A percentile compares a stretch with the other conserved stretches of the same genome.
Evolutionary conservation across 2,329 filamentous ascomycete genomes (phyloP).

Genomic region (Exophiala mesophila): DNA sequence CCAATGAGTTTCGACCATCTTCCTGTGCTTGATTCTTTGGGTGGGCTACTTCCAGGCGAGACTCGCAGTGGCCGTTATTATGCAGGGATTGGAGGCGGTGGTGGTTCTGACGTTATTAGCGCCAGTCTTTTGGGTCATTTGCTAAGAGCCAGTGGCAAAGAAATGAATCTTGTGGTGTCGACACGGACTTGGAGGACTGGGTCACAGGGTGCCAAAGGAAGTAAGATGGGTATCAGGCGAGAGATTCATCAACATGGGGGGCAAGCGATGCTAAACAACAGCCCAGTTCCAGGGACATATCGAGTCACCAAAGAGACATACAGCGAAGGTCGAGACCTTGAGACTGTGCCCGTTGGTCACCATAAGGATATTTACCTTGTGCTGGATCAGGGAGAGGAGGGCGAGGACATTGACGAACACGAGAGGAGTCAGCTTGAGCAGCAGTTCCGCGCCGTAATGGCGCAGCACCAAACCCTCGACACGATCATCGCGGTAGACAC

Average conservation of each 20-base stretch:
- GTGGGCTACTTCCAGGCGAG: constrained; percentile 20
- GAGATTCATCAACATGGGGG: constrained; percentile 25
- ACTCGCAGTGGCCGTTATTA: constrained; percentile 9
- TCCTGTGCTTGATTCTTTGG: constrained; percentile 12
- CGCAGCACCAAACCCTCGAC: constrained; percentile 6
- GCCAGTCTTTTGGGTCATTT: constrained; percentile 24
- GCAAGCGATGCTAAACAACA: constrained; percentile 11
- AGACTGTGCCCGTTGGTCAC: constrained; percentile 20
- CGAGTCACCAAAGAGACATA: constrained; percentile 16
- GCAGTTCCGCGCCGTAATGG: constrained; percentile 21
- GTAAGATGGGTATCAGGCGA: constrained; percentile 23
- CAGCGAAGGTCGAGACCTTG: constrained; percentile 24
- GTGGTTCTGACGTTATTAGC: constrained; percentile 26
- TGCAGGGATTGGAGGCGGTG: constrained; percentile 24
- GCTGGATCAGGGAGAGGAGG: constrained; percentile 23
- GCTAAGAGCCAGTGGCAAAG: constrained; percentile 12
- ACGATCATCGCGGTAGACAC: constrained; percentile 25
- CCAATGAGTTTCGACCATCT: constrained; percentile 21
- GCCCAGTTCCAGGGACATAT: constrained; percentile 22
- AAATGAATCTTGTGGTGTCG: constrained; percentile 24
- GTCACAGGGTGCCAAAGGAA: constrained; percentile 24
- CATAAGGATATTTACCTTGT: constrained; percentile 25
- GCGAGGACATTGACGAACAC: constrained; percentile 12
- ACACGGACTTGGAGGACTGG: constrained; percentile 25
- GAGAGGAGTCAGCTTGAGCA: constrained; percentile 19